Base-by-base conservation (phyloP, 768 basidiomycete genomes). In the Pulveroboletus sp. region DNA sequence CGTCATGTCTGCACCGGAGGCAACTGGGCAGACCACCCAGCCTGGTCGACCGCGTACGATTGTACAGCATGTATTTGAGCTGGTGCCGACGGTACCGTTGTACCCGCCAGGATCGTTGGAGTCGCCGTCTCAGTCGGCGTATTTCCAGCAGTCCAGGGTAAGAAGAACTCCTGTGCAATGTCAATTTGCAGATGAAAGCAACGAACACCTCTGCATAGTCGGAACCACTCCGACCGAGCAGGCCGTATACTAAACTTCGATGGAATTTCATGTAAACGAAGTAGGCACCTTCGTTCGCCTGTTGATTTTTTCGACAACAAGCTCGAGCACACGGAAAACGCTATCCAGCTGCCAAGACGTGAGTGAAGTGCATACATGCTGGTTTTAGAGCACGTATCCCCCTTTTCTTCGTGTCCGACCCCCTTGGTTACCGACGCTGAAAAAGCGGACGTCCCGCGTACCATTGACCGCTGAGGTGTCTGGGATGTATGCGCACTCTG, bases 261-360 rank as follows among this genome's bases (percentile, higher is more conserved):
- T 9, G n/a, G n/a, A n/a, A n/a, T n/a, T n/a, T n/a, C n/a, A n/a
- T n/a, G 86, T 78, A 47, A 91, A 75, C 6, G 85, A 84, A 35
- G 79, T 79, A 3, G 87, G 83, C 0, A 81, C 81, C 60, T 82
- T 85, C 25, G 79, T 75, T 59, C 82, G 78, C 66, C 90, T 89
- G 45, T 85, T 87, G 58, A 87, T 92, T 67, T 90, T 91, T 56
- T 86, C 90, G 4, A 84, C 78, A 17, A 98, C 90, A 4, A 94
- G 95, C 57, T 99, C 95, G n/a, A 99, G 78, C 6, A 95, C 93
- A 45, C 90, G 90, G 80, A 99, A 97, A 42, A 97, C 87, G 48
- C 90, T 94, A 61, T 95, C 91, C 56, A 90, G 75, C 78, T 84
- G 41, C 19, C 29, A 39, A 2, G 32, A 35, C 21, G 40, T 51